These are phyloP conservation scores for Hsuehochloa calcarea DNA, from an alignment of 176 grass and related monocot genomes.

Conservation along the genomic window DNA sequence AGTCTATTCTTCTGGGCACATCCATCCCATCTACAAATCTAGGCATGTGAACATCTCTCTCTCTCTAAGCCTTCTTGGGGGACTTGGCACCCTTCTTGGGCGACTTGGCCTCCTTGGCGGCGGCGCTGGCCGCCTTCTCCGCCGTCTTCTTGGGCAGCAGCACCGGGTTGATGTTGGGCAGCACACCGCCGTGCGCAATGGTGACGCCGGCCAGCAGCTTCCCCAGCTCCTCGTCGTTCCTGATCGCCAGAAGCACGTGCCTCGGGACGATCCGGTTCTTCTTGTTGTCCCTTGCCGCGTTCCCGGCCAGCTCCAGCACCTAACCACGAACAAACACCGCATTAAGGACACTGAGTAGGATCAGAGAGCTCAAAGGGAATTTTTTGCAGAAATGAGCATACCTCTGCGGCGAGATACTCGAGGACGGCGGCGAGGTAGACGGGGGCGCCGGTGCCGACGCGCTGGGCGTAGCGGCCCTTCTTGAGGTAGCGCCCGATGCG, in stretches of 20 bases:
- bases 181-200: constrained; percentile 52
- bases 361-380: too few relatives aligned
- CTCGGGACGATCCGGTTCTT: constrained; percentile 58
- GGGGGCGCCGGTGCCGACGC: constrained; percentile 62
- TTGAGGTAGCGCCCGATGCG: constrained; percentile 72
- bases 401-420: constrained; percentile 78
- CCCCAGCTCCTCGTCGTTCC: constrained; percentile 69
- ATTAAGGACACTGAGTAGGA: neutral
- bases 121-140: constrained; percentile 28
- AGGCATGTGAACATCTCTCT: neutral
- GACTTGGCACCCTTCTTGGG: constrained; percentile 49
- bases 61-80: constrained; percentile 46
- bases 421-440: constrained; percentile 76
- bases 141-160: constrained; percentile 59
- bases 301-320: constrained; percentile 62
- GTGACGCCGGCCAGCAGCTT: constrained; percentile 55
- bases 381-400: neutral
- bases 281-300: constrained; percentile 71
- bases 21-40: neutral
- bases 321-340: neutral
- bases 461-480: constrained; percentile 65
- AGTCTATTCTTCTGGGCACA: too few relatives aligned
- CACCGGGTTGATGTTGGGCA: constrained; percentile 63
- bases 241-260: constrained; percentile 53
- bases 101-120: constrained; percentile 42